Conservation (phyloP, 2,329 filamentous ascomycete genomes). For the Colletotrichum karsti region DNA sequence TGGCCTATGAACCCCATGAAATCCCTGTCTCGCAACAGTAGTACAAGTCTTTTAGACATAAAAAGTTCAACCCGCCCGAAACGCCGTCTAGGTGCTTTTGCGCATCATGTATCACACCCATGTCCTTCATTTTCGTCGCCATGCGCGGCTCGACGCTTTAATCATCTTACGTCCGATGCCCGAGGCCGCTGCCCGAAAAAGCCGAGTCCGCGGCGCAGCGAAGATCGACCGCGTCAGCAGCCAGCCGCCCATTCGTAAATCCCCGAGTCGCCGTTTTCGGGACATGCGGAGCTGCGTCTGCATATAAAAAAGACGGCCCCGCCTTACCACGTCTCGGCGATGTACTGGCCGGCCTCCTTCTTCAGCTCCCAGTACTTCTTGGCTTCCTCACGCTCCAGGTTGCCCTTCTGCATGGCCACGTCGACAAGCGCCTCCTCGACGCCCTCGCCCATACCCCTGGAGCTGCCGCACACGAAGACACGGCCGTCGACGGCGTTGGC, state of each 20-base stretch:
- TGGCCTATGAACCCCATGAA: not conserved
- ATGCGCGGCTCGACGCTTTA: not conserved
- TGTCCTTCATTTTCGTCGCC: not conserved
- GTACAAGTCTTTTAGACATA: not conserved
- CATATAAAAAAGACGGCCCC: not conserved
- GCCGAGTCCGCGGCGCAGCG: constrained; percentile 17
- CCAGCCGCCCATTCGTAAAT: not conserved
- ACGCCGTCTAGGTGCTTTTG: constrained; percentile 19
- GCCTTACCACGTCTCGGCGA: constrained; percentile 78
- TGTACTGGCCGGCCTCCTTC: constrained; percentile 93
- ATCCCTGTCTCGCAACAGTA: constrained; percentile 10
- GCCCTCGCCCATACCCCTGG: constrained; percentile 96
- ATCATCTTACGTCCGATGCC: constrained; percentile 19
- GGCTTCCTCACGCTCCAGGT: constrained; percentile 83
- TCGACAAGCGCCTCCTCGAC: constrained; percentile 89
- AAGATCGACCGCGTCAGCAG: constrained; percentile 15
- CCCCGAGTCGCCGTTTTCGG: constrained; percentile 5
- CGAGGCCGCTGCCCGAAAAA: constrained; percentile 3
- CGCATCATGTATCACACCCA: not conserved
- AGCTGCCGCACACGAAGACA: constrained; percentile 95
- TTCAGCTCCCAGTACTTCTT: constrained; percentile 90
- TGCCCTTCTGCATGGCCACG: constrained; percentile 92
- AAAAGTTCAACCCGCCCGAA: not conserved
- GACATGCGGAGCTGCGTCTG: not conserved
- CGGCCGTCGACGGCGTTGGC: constrained; percentile 96